Evolutionary conservation across 225 moss, liverwort and hornwort species (phyloP).

Genomic region (Bryum argenteum): DNA sequence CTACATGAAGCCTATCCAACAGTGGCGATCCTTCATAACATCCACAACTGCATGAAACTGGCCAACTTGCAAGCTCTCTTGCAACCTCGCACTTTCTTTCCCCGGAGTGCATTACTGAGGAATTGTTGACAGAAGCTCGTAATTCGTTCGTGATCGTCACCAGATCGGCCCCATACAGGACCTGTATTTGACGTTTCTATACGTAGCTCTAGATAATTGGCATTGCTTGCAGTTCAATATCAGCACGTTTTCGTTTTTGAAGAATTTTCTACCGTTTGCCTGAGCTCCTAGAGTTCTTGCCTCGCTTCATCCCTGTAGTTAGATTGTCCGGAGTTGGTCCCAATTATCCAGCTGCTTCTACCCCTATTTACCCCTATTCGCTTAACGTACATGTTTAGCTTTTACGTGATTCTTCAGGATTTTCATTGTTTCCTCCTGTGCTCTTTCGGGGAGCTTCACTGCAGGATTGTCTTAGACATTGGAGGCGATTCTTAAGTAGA

Average conservation of each 20-base stretch:
- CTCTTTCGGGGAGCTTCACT: not conserved
- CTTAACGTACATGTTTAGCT: not conserved
- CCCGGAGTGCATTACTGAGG: not conserved
- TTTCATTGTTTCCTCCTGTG: conserved; percentile 9
- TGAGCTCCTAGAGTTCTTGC: conserved; percentile 5
- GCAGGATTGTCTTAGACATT: not conserved
- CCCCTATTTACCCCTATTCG: not conserved
- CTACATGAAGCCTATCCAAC: conserved; percentile 24
- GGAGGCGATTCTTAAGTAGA: conserved; percentile 16
- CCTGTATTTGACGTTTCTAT: conserved; percentile 1
- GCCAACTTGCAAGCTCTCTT: conserved; percentile 18
- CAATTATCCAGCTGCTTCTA: conserved; percentile 9
- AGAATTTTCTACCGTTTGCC: not conserved
- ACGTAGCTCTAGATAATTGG: not conserved
- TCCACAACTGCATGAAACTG: conserved; percentile 18
- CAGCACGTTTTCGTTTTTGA: conserved; percentile 1
- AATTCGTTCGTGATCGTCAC: conserved; percentile 6
- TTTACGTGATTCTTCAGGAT: not conserved
- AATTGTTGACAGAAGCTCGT: not conserved
- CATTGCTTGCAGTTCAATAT: conserved; percentile 13
- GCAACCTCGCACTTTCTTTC: conserved; percentile 22
- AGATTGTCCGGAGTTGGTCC: not conserved
- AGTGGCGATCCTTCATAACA: conserved; percentile 24
- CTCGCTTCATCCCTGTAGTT: not conserved
- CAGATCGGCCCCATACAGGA: not conserved